These are phyloP conservation scores for Umbelopsis ramanniana DNA, from an alignment of 192 early-diverging fungal species.

Conservation along the genomic window DNA sequence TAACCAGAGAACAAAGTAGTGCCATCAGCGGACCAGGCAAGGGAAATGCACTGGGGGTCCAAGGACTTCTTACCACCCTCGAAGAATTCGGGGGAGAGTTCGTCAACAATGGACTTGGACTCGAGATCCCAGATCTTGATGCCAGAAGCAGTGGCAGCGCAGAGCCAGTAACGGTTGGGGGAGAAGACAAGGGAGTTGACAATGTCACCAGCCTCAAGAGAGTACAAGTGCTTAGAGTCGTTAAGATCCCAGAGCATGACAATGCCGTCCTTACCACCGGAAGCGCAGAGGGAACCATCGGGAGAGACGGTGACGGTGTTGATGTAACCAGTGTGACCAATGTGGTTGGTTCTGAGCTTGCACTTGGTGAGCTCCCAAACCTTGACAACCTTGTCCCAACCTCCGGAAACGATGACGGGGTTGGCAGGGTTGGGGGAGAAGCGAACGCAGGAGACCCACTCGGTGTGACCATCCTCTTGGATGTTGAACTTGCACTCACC, in stretches of 20 bases:
- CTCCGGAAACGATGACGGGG: conserved; percentile 96
- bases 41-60: conserved; percentile 90
- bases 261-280: conserved; percentile 98
- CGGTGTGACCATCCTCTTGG: conserved; percentile 94
- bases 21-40: conserved; percentile 99
- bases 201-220: conserved; percentile 91
- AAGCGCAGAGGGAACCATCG: conserved; percentile 99
- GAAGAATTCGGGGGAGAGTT: conserved; percentile 78
- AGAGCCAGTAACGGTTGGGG: conserved; percentile 99
- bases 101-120: conserved; percentile 96
- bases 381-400: conserved; percentile 99
- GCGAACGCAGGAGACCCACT: conserved; percentile 99
- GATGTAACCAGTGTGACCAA: conserved; percentile 97
- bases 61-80: conserved; percentile 69
- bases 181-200: conserved; percentile 99
- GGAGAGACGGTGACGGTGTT: conserved; percentile 98
- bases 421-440: conserved; percentile 99
- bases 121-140: conserved; percentile 99
- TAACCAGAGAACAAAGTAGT: conserved; percentile 98
- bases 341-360: conserved; percentile 99
- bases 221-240: conserved; percentile 99
- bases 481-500: conserved; percentile 99
- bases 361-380: conserved; percentile 99
- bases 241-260: conserved; percentile 99
- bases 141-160: conserved; percentile 91